phyloP scores from a whole-genome alignment of 768 basidiomycete genomes.

The Rhodotorula graminis region DNA sequence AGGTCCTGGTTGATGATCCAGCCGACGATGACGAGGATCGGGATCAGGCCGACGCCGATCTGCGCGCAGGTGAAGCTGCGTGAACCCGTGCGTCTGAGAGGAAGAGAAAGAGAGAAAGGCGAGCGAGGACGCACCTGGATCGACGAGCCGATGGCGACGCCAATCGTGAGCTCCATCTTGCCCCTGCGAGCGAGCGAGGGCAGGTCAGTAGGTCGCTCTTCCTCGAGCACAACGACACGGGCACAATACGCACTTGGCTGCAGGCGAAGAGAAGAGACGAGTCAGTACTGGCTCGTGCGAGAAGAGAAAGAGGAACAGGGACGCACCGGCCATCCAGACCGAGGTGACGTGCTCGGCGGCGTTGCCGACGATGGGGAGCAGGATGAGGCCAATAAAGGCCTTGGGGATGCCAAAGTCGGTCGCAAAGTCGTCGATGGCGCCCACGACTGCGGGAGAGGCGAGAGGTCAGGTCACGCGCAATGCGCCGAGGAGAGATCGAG shows the following conservation, averaged over 20 bases:
- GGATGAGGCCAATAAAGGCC: slow-evolving; percentile 69
- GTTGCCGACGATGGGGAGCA: slow-evolving; percentile 73
- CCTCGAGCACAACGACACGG: background rate
- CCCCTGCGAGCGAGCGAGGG: slow-evolving; percentile 76
- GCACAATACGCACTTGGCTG: background rate
- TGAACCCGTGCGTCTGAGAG: background rate
- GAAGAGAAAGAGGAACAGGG: background rate
- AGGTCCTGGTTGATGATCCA: slow-evolving; percentile 59
- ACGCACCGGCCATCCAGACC: background rate
- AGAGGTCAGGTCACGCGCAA: background rate
- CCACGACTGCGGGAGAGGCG: slow-evolving; percentile 59
- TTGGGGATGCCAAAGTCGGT: slow-evolving; percentile 73
- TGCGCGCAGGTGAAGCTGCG: background rate
- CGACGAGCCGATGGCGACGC: slow-evolving; percentile 48
- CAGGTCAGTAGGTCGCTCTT: background rate
- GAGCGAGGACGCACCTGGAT: slow-evolving; percentile 46
- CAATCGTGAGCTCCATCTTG: slow-evolving; percentile 61
- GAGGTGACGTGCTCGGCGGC: slow-evolving; percentile 62
- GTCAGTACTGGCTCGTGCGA: background rate
- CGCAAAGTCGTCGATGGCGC: slow-evolving; percentile 87
- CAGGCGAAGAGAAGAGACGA: too few relatives aligned
- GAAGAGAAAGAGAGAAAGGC: slow-evolving; percentile 1
- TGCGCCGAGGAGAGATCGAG: too few relatives aligned
- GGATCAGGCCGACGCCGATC: slow-evolving; percentile 54
- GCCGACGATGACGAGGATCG: slow-evolving; percentile 78